Evolutionary conservation across 805 yeast species (phyloP).

Genomic region (Candida sakaeoensis): DNA sequence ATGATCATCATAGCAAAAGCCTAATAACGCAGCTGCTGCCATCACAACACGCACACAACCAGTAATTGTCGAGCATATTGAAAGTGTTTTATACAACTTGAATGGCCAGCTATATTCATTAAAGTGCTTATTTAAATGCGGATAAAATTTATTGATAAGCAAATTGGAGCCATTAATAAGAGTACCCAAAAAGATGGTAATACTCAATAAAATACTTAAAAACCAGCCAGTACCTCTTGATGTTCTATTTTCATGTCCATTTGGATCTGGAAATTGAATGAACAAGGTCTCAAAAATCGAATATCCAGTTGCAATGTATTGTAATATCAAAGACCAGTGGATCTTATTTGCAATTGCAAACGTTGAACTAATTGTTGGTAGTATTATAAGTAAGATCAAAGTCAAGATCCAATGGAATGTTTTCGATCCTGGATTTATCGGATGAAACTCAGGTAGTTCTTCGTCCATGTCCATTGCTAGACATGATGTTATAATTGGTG

Average conservation of each 20-base stretch:
- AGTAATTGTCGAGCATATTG: slow-evolving; percentile 45
- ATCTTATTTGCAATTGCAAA: slow-evolving; percentile 52
- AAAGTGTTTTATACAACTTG: slow-evolving; percentile 38
- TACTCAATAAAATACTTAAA: slow-evolving; percentile 43
- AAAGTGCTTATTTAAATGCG: slow-evolving; percentile 27
- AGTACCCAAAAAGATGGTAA: slow-evolving; percentile 52
- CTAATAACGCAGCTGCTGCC: slow-evolving; percentile 80
- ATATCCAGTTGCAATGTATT: slow-evolving; percentile 45
- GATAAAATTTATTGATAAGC: slow-evolving; percentile 30
- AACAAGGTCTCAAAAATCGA: slow-evolving; percentile 54
- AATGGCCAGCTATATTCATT: slow-evolving; percentile 33
- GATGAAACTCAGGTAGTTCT: slow-evolving; percentile 36
- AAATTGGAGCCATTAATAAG: slow-evolving; percentile 51
- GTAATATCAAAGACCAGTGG: slow-evolving; percentile 44
- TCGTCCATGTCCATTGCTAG: slow-evolving; percentile 20
- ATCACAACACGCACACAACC: slow-evolving; percentile 81
- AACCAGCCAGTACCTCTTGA: slow-evolving; percentile 70
- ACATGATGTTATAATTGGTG: background rate
- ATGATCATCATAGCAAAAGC: slow-evolving; percentile 79
- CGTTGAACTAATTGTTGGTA: slow-evolving; percentile 55
- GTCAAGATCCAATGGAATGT: slow-evolving; percentile 65
- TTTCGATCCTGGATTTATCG: slow-evolving; percentile 47
- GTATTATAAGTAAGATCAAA: slow-evolving; percentile 41
- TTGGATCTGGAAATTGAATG: slow-evolving; percentile 58
- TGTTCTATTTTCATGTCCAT: slow-evolving; percentile 64